Evolutionary conservation across 768 basidiomycete species (phyloP).

Genomic region (Tulasnella sp.): DNA sequence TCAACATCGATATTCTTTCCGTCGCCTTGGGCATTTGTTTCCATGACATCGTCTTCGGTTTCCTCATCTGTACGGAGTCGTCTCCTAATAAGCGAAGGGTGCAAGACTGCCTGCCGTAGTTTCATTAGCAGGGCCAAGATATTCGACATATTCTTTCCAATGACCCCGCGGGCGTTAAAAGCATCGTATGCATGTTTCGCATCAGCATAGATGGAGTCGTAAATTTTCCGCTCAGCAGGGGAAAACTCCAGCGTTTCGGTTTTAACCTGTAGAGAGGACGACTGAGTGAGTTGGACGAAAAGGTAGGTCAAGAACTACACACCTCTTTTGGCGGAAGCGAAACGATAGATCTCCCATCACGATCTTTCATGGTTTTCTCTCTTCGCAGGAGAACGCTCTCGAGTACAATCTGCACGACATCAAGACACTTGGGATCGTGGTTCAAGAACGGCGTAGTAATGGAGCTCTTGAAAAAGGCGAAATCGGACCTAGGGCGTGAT

Average conservation of each 20-base stretch:
- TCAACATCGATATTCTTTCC: slow-evolving; percentile 52
- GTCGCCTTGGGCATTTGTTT: background rate
- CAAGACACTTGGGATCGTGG: slow-evolving; percentile 88
- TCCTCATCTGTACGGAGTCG: slow-evolving; percentile 36
- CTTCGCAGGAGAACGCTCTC: slow-evolving; percentile 85
- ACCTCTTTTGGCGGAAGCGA: slow-evolving; percentile 87
- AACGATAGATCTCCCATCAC: slow-evolving; percentile 83
- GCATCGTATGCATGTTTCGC: slow-evolving; percentile 81
- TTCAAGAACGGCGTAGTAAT: slow-evolving; percentile 91
- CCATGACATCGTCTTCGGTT: slow-evolving; percentile 49
- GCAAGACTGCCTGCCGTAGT: slow-evolving; percentile 88
- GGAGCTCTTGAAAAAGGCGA: slow-evolving; percentile 82
- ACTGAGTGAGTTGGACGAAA: slow-evolving; percentile 28
- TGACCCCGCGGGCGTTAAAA: slow-evolving; percentile 74
- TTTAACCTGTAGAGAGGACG: slow-evolving; percentile 52
- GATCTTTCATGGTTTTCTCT: slow-evolving; percentile 91
- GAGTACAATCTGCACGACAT: slow-evolving; percentile 92
- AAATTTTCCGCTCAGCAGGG: slow-evolving; percentile 78
- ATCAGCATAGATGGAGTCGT: slow-evolving; percentile 80
- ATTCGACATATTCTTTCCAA: slow-evolving; percentile 81
- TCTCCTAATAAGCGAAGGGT: slow-evolving; percentile 78
- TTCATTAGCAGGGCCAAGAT: slow-evolving; percentile 96
- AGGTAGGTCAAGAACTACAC: slow-evolving; percentile 22
- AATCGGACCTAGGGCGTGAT: slow-evolving; percentile 55
- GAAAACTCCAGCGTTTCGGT: slow-evolving; percentile 82